Base-by-base conservation (phyloP, 148 eudicot species). In the Chenopodium quinoa region DNA sequence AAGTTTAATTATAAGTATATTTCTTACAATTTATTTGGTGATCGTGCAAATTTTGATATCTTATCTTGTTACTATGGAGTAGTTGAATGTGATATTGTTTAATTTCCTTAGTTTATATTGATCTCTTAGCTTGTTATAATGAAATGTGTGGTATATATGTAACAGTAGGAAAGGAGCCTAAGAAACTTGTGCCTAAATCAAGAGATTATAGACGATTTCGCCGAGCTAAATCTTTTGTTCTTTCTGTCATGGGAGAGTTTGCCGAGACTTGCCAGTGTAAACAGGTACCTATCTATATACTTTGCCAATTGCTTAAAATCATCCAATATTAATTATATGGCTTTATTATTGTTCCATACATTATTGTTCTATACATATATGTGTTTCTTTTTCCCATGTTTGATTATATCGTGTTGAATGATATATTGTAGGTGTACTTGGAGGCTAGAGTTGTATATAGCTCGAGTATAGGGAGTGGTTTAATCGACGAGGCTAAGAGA, bases 401-500 rank as follows among this genome's bases (percentile, higher is more conserved):
- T 16, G 16, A 56, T 14, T 56, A 14, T 56, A 5, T 14, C 5
- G 17, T 56, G 62, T 56, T 19, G 62, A 17, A 56, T 19, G 62
- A 56, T 67, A 16, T 29, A 7, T 25, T 27, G 17, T 87, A 94
- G 98, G 92, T 94, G 16, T 84, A 89, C 79, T 80, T 94, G 87
- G 97, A 94, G 81, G 98, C 98, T 65, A 89, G 93, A 84, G 97
- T 94, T 60, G 86, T 83, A 27, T 86, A 90, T 64, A 88, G 89
- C 76, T 85, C 96, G 2, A 90, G 85, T 72, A 68, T 79, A 20
- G 91, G 88, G 34, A 86, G 52, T 77, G 93, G 96, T 5, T 89
- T 95, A 7, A 81, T 89, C 56, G 86, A 90, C 13, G 97, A 93
- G 86, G 92, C 92, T 32, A 88, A 86, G 72, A 83, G 65, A 68